These are phyloP conservation scores for Leptographium radiaticola DNA, from an alignment of 2,329 filamentous ascomycete genomes.

Conservation along the genomic window DNA sequence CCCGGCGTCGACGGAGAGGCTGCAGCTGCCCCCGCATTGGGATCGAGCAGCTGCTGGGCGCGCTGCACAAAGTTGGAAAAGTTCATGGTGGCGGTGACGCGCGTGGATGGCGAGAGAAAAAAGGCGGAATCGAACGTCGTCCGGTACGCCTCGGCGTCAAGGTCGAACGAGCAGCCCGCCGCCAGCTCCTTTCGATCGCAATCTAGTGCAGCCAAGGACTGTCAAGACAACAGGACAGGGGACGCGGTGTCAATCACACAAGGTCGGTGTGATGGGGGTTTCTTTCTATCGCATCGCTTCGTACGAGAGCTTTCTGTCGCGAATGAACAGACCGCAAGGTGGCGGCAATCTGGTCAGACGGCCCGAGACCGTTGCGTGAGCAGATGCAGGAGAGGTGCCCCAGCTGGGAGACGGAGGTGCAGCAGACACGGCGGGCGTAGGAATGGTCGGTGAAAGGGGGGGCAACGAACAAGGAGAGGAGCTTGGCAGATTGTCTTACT, in stretches of 20 bases:
- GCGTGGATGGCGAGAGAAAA: not conserved
- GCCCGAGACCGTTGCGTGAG: not conserved
- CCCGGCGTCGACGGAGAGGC: constrained; percentile 2
- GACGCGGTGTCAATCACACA: too few relatives aligned
- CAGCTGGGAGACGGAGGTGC: not conserved
- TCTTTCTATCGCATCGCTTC: too few relatives aligned
- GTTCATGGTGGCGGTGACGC: constrained; percentile 35
- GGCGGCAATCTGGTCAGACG: not conserved
- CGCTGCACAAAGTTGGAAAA: constrained; percentile 79
- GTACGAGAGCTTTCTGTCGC: not conserved
- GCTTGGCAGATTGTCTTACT: not conserved
- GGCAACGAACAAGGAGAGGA: not conserved
- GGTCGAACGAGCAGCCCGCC: too few relatives aligned
- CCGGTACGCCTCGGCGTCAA: too few relatives aligned
- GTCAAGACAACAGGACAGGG: not conserved
- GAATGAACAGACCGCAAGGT: not conserved
- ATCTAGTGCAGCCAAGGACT: not conserved
- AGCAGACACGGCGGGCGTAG: not conserved
- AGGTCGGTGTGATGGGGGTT: too few relatives aligned
- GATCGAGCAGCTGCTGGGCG: constrained; percentile 90
- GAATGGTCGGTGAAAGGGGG: not conserved
- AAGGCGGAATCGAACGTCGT: too few relatives aligned
- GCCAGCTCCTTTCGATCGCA: too few relatives aligned
- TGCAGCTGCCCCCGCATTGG: constrained; percentile 53
- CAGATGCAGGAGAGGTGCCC: too few relatives aligned